Conservation (phyloP, 1,139 yeast genomes). For the Insectozyma bohioensis region DNA sequence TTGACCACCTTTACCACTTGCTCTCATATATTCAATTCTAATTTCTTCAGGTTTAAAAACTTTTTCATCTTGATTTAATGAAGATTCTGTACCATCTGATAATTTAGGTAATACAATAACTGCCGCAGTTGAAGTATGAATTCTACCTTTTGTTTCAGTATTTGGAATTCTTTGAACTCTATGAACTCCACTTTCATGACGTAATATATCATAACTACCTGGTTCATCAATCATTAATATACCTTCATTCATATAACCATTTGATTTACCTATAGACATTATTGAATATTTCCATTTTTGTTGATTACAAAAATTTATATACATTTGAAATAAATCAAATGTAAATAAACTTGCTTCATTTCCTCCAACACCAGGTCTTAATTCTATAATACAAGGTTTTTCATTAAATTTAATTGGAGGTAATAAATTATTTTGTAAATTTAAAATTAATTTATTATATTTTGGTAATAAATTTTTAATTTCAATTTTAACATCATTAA, state of each 20-base stretch:
- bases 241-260: slow-evolving; percentile 65
- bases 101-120: slow-evolving; percentile 90
- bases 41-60: slow-evolving; percentile 85
- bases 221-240: slow-evolving; percentile 71
- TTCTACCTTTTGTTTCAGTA: slow-evolving; percentile 91
- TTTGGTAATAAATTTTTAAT: slow-evolving; percentile 33
- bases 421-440: slow-evolving; percentile 57
- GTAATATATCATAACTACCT: slow-evolving; percentile 70
- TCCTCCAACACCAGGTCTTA: slow-evolving; percentile 97
- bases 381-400: slow-evolving; percentile 75
- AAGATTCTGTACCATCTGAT: slow-evolving; percentile 53
- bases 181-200: slow-evolving; percentile 94
- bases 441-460: slow-evolving; percentile 34
- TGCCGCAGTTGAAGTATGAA: slow-evolving; percentile 95
- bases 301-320: slow-evolving; percentile 63
- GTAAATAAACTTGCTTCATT: slow-evolving; percentile 89
- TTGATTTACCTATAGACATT: slow-evolving; percentile 61
- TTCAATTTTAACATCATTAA: slow-evolving; percentile 26
- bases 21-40: slow-evolving; percentile 91
- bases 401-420: slow-evolving; percentile 81
- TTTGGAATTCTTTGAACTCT: slow-evolving; percentile 93
- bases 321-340: slow-evolving; percentile 78
- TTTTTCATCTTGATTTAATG: slow-evolving; percentile 63
- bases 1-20: slow-evolving; percentile 98
- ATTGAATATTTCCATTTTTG: slow-evolving; percentile 68